These are phyloP conservation scores for Salix purpurea DNA, from an alignment of 345 rosid species.

Conservation along the genomic window DNA sequence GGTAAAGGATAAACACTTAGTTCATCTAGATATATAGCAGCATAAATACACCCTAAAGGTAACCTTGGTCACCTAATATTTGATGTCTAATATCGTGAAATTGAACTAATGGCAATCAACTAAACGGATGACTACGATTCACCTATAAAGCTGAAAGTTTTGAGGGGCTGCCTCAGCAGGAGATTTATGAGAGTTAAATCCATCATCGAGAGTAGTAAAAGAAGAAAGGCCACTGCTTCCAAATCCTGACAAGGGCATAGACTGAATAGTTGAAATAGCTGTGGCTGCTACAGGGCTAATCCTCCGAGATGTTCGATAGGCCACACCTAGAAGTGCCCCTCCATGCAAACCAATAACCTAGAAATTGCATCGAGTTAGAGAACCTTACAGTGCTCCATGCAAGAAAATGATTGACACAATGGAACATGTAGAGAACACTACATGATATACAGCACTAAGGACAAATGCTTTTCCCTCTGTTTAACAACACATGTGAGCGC, in stretches of 20 bases:
- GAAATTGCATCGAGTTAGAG: constrained; percentile 18
- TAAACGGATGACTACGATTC: constrained; percentile 6
- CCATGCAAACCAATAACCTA: constrained; percentile 94
- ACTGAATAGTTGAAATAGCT: constrained; percentile 88
- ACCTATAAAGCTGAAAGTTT: constrained; percentile 96
- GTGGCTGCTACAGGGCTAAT: constrained; percentile 86
- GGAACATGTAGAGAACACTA: background rate
- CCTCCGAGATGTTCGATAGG: constrained; percentile 86
- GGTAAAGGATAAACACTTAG: too few relatives aligned
- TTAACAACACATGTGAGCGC: too few relatives aligned
- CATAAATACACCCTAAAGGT: too few relatives aligned
- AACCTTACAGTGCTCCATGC: constrained; percentile 2
- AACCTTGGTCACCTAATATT: too few relatives aligned
- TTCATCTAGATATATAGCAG: too few relatives aligned
- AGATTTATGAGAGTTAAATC: constrained; percentile 62
- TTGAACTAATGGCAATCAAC: background rate
- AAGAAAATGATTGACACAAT: background rate
- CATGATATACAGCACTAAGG: background rate
- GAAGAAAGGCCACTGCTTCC: constrained; percentile 78
- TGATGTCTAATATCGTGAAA: background rate
- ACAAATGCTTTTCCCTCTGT: background rate
- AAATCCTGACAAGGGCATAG: constrained; percentile 98
- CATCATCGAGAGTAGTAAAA: constrained; percentile 74
- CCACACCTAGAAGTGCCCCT: constrained; percentile 95
- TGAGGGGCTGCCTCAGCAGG: constrained; percentile 73